These are phyloP conservation scores for Metarhizium robertsii DNA, from an alignment of 2,329 filamentous ascomycete genomes.

Conservation along the genomic window DNA sequence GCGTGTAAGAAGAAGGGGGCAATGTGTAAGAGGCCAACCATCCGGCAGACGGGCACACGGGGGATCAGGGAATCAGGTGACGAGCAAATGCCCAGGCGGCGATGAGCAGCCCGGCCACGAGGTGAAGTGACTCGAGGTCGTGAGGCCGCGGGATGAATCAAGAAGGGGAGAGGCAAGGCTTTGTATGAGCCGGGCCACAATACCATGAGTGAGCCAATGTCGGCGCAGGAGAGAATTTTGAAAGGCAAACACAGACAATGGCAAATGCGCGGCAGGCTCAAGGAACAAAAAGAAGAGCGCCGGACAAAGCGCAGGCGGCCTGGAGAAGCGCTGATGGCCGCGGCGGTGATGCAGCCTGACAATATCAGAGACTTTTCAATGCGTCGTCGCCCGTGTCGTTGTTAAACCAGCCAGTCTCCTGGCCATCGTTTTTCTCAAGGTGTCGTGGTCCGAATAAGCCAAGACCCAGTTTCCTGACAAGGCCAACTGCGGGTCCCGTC, in stretches of 20 bases:
- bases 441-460: conserved; percentile 31
- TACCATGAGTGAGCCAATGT: conserved; percentile 6
- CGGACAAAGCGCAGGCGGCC: conserved; percentile 5
- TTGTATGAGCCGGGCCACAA: conserved; percentile 3
- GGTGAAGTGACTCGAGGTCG: neutral
- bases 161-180: conserved; percentile 4
- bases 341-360: conserved; percentile 11
- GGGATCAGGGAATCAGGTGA: neutral
- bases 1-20: conserved; percentile 8
- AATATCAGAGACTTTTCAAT: conserved; percentile 12
- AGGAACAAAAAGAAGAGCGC: conserved; percentile 8
- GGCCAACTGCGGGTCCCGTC: conserved; percentile 5
- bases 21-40: too few species aligned
- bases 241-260: conserved; percentile 5
- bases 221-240: conserved; percentile 7
- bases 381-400: conserved; percentile 2
- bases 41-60: neutral
- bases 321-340: conserved; percentile 5
- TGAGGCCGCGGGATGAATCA: conserved; percentile 1
- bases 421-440: conserved; percentile 27
- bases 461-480: conserved; percentile 12
- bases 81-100: neutral
- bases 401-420: conserved; percentile 17
- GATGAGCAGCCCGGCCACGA: neutral
- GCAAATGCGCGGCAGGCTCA: conserved; percentile 1